Conservation (phyloP, 495 filamentous ascomycete species). For the Talaromyces liani region DNA sequence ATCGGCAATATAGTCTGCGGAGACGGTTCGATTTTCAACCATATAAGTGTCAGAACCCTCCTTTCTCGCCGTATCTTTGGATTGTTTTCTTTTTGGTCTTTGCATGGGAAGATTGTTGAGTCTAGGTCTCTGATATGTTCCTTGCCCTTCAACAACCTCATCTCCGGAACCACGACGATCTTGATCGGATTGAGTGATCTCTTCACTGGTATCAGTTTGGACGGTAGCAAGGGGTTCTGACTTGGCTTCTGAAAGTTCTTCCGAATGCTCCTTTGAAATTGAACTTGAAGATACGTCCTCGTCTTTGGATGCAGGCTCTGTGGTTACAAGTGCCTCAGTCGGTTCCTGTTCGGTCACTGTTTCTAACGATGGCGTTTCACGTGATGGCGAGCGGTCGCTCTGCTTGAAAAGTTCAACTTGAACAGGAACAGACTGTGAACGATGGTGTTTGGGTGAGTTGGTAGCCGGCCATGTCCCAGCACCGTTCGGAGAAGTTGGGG, state of each 20-base stretch:
- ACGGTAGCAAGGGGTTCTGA: not conserved
- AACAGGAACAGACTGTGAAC: slow-evolving; percentile 48
- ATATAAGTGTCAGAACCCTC: slow-evolving; percentile 3
- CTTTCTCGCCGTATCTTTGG: slow-evolving; percentile 18
- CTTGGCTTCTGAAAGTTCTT: not conserved
- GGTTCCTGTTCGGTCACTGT: slow-evolving; percentile 40
- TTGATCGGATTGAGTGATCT: not conserved
- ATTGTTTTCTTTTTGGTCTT: slow-evolving; percentile 27
- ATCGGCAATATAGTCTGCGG: slow-evolving; percentile 11
- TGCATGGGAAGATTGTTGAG: slow-evolving; percentile 20
- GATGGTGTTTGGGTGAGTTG: slow-evolving; percentile 31
- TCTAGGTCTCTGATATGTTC: slow-evolving; percentile 27
- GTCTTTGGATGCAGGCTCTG: not conserved
- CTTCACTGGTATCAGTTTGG: not conserved
- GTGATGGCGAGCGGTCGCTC: slow-evolving; percentile 15
- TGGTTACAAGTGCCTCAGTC: slow-evolving; percentile 8
- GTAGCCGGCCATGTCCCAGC: slow-evolving; percentile 23
- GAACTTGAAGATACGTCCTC: not conserved
- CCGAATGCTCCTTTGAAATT: not conserved
- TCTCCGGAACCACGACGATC: not conserved
- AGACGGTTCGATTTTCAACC: not conserved
- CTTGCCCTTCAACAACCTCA: slow-evolving; percentile 32
- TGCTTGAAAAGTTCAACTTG: slow-evolving; percentile 14
- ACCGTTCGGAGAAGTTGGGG: slow-evolving; percentile 22
- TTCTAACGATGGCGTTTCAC: slow-evolving; percentile 31